These are phyloP conservation scores for Phaseolus coccineus DNA, from an alignment of 331 rosid genomes.

Conservation along the genomic window DNA sequence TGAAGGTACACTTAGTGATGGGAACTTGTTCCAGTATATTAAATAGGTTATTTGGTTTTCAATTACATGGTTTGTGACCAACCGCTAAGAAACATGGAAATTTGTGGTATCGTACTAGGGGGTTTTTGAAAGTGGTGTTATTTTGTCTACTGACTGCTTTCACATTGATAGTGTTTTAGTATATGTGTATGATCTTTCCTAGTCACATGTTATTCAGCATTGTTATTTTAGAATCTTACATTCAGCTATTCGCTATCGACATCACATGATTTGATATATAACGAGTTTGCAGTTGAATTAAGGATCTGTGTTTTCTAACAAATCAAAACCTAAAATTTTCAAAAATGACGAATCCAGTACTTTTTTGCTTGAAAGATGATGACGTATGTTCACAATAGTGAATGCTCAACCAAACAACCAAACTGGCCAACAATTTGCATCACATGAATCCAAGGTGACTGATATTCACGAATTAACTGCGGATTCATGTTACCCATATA, in stretches of 20 bases:
- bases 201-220: neutral
- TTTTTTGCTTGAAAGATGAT: neutral
- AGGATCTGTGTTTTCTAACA: neutral
- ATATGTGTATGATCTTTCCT: constrained; percentile 34
- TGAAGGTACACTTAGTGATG: constrained; percentile 33
- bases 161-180: constrained; percentile 4
- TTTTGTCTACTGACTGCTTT: constrained; percentile 30
- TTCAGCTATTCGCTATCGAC: neutral
- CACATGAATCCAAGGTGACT: neutral
- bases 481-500: neutral
- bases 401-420: neutral
- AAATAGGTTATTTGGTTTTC: constrained; percentile 27
- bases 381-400: neutral
- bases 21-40: constrained; percentile 39
- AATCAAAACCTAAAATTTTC: neutral
- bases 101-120: constrained; percentile 35
- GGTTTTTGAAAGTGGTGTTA: constrained; percentile 38
- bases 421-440: neutral
- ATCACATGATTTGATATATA: neutral
- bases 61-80: constrained; percentile 31
- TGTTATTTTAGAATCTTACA: neutral
- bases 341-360: too few species aligned
- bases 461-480: neutral
- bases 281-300: neutral
- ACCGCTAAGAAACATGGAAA: constrained; percentile 37